Conservation (phyloP, 2,329 filamentous ascomycete genomes). For the Alternaria metachromatica region DNA sequence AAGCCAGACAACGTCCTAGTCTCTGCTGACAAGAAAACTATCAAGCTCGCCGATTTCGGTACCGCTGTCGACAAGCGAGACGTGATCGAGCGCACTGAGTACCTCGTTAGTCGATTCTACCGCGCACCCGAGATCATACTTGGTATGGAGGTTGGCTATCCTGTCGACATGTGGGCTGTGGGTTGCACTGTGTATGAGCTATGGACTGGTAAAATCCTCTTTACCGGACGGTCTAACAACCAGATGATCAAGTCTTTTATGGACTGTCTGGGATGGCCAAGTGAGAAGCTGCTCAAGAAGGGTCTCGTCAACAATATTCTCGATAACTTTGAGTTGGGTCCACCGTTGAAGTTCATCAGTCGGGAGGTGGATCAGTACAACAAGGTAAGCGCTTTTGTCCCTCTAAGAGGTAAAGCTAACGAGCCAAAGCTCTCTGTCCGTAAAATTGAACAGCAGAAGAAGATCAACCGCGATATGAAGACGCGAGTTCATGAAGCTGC, state of each 20-base stretch:
- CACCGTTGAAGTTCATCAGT: conserved; percentile 83
- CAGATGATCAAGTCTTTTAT: conserved; percentile 97
- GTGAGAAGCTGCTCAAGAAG: conserved; percentile 84
- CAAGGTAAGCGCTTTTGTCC: conserved; percentile 28
- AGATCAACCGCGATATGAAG: conserved; percentile 72
- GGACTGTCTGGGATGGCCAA: conserved; percentile 92
- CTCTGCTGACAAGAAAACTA: conserved; percentile 62
- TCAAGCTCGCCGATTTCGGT: conserved; percentile 96
- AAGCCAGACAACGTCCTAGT: conserved; percentile 97
- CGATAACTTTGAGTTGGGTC: conserved; percentile 63
- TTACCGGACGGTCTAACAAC: conserved; percentile 94
- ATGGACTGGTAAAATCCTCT: conserved; percentile 96
- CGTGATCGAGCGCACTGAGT: conserved; percentile 83
- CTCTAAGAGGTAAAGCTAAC: conserved; percentile 14
- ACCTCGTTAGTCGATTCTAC: conserved; percentile 96
- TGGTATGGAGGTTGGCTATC: conserved; percentile 93
- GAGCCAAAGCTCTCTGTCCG: conserved; percentile 66
- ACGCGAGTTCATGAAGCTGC: conserved; percentile 76
- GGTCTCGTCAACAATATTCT: conserved; percentile 71
- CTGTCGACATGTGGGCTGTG: conserved; percentile 96
- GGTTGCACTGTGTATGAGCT: conserved; percentile 97
- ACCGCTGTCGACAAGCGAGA: conserved; percentile 94
- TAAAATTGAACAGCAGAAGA: conserved; percentile 68
- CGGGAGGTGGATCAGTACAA: conserved; percentile 67
- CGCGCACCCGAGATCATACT: conserved; percentile 96